Base-by-base conservation (phyloP, 1,284 basidiomycete genomes). In the Malassezia arunalokei region DNA sequence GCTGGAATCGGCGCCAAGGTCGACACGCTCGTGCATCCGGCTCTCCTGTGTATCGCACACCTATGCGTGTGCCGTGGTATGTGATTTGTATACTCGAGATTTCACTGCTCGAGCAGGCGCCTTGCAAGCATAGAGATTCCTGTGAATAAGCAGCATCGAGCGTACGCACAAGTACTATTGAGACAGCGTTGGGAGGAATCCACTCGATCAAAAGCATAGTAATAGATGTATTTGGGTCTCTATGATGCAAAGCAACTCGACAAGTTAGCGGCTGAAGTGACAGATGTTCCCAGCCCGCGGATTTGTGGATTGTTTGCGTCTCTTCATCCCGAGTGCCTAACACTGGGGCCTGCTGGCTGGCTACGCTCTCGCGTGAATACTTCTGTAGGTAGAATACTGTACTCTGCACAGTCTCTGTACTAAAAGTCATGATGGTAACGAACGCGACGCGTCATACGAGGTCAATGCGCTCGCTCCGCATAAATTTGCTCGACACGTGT, bases 261-360 rank as follows among this genome's bases (percentile, higher is more conserved):
- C 39, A 40, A 15, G 24, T 11, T 6, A 55, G 53, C 27, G 48
- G 38, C 29, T 55, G 53, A 3, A 55, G n/a, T 9, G 48, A 45
- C 3, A 55, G 28, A 35, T 55, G 53, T 17, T 49, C 47, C 53
- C 53, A 55, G n/a, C 24, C 17, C 31, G n/a, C 7, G 20, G 11
- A 35, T 15, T 11, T 15, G 11, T 15, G 15, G 11, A 3, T 3
- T 35, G 33, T 5, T 35, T 15, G 11, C 3, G 15, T 2, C 20
- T 24, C 20, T 35, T 35, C 33, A 15, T 35, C 15, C 33, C 11
- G 11, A 3, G 33, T 35, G 33, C 33, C 33, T 35, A 12, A 5
- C 33, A 15, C 33, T 35, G 2, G 33, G 2, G 20, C 20, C 20
- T 24, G 20, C 20, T 24, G 20, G 4, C 20, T 24, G 20, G 4